Evolutionary conservation across 2,329 filamentous ascomycete species (phyloP).

Genomic region (Trichoderma koningiopsis): DNA sequence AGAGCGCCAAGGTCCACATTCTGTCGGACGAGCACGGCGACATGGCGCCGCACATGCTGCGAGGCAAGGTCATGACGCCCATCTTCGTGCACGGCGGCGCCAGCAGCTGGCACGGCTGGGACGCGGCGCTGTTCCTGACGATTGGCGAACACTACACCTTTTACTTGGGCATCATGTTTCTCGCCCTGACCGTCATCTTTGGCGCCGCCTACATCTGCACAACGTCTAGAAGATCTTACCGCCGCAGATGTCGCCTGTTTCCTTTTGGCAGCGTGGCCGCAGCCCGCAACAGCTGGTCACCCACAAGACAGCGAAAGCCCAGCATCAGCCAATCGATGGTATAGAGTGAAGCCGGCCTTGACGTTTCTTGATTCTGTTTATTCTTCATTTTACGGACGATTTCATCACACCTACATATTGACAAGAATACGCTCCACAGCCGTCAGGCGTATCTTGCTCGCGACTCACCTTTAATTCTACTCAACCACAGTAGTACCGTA

Average conservation of each 20-base stretch:
- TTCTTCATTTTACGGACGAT: neutral
- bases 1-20: conserved; percentile 22
- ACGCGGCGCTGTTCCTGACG: conserved; percentile 30
- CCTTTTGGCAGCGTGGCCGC: conserved; percentile 22
- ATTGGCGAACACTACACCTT: conserved; percentile 31
- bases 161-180: conserved; percentile 22
- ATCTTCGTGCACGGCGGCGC: conserved; percentile 33
- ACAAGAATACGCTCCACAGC: neutral
- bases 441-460: neutral
- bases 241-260: conserved; percentile 23
- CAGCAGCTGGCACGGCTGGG: conserved; percentile 35
- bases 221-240: conserved; percentile 15
- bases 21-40: conserved; percentile 29
- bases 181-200: conserved; percentile 15
- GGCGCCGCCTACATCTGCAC: conserved; percentile 19
- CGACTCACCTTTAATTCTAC: conserved; percentile 1
- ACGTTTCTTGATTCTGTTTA: neutral
- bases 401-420: neutral
- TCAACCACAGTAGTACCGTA: conserved; percentile 11
- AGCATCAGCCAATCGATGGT: conserved; percentile 23
- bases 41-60: conserved; percentile 33
- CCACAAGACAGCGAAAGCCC: conserved; percentile 22
- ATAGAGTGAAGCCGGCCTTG: neutral
- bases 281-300: conserved; percentile 23
- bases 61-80: conserved; percentile 31